phyloP scores from a whole-genome alignment of 345 rosid species.

The Ceriops decandra region DNA sequence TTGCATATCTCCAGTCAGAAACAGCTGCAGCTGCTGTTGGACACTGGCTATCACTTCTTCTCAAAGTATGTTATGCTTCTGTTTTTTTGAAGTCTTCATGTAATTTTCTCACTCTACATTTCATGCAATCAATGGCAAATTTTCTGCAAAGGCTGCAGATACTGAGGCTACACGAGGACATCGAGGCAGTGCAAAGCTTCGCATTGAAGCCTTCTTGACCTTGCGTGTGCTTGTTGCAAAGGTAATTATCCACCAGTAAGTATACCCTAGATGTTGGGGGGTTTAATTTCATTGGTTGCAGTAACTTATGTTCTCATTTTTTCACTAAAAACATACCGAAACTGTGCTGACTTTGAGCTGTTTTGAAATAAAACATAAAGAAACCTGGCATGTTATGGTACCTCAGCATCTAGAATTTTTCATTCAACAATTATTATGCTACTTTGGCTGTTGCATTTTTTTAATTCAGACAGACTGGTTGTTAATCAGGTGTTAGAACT shows the following conservation, averaged over 20 bases:
- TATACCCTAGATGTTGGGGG: background rate
- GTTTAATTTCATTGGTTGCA: background rate
- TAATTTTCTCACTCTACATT: background rate
- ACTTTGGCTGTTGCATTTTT: too few species aligned
- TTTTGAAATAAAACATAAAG: too few species aligned
- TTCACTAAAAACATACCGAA: background rate
- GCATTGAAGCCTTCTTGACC: slow-evolving; percentile 74
- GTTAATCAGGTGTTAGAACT: too few species aligned
- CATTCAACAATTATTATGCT: too few species aligned
- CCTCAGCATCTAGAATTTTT: too few species aligned
- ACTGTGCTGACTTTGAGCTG: background rate
- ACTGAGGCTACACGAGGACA: slow-evolving; percentile 77
- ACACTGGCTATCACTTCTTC: slow-evolving; percentile 91
- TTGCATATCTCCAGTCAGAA: slow-evolving; percentile 77
- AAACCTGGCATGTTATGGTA: too few species aligned
- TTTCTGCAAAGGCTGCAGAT: slow-evolving; percentile 71
- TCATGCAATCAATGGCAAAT: slow-evolving; percentile 18
- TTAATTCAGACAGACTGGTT: too few species aligned
- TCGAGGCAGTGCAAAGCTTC: slow-evolving; percentile 72
- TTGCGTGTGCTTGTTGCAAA: slow-evolving; percentile 76
- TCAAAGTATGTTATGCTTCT: slow-evolving; percentile 44
- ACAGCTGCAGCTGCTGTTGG: slow-evolving; percentile 79
- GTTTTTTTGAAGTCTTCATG: background rate
- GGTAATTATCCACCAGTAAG: slow-evolving; percentile 38
- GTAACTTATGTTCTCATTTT: background rate